Evolutionary conservation across 805 yeast genomes (phyloP).

Genomic region (Maudiozyma bulderi): DNA sequence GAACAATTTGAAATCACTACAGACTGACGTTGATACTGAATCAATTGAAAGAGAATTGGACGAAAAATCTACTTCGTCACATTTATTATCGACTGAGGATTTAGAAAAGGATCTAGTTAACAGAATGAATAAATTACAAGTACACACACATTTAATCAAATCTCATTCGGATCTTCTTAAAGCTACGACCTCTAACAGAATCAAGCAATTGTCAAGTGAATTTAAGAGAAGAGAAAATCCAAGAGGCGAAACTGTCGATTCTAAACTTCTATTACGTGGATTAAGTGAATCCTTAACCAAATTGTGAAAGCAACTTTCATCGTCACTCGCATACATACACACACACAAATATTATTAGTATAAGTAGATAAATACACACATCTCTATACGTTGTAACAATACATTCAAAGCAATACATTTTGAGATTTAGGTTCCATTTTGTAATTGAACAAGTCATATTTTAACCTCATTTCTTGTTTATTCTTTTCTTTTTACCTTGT

Average conservation of each 20-base stretch:
- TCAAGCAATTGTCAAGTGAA: conserved; percentile 12
- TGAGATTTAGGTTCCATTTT: no score
- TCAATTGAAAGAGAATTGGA: neutral
- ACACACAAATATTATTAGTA: no score
- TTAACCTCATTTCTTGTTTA: no score
- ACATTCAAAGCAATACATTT: no score
- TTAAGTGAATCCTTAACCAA: conserved; percentile 16
- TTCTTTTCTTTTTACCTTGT: no score
- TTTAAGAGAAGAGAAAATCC: conserved; percentile 5
- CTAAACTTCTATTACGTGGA: conserved; percentile 16
- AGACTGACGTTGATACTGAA: neutral
- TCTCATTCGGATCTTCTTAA: conserved; percentile 18
- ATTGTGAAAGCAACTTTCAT: neutral
- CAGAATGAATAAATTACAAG: conserved; percentile 13
- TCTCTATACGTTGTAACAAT: no score
- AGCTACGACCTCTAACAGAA: conserved; percentile 10
- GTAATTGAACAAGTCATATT: no score
- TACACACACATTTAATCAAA: conserved; percentile 18
- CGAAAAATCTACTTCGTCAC: neutral
- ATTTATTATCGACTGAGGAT: neutral
- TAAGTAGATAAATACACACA: no score
- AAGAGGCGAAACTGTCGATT: neutral
- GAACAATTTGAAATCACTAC: neutral
- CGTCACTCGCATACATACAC: no score
- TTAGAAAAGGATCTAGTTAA: conserved; percentile 9